These are phyloP conservation scores for Rhododendron simsii DNA, from an alignment of 148 eudicot species.

Conservation along the genomic window DNA sequence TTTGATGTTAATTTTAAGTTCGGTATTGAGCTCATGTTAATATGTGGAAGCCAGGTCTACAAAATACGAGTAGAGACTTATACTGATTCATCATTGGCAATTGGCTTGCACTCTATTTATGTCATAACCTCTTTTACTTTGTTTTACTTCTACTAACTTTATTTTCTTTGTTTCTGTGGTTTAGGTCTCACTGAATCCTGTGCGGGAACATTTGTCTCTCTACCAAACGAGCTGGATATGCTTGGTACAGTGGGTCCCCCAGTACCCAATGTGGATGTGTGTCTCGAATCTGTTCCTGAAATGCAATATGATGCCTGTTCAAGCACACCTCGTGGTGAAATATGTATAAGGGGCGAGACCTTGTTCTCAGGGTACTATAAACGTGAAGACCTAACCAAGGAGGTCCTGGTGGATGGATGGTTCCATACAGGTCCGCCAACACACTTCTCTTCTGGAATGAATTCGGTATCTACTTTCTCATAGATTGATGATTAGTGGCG, in stretches of 20 bases:
- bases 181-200: conserved; percentile 96
- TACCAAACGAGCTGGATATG: conserved; percentile 73
- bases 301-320: conserved; percentile 89
- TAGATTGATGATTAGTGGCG: background rate
- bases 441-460: background rate
- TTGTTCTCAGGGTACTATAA: conserved; percentile 88
- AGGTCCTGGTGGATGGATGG: conserved; percentile 95
- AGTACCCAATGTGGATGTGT: conserved; percentile 74
- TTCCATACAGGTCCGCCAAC: conserved; percentile 75
- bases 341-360: conserved; percentile 79
- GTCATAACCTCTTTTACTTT: background rate
- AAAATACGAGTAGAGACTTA: background rate
- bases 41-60: background rate
- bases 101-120: background rate
- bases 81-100: background rate
- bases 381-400: conserved; percentile 91
- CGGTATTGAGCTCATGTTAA: background rate
- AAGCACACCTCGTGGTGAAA: conserved; percentile 75
- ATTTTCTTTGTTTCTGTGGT: conserved; percentile 1
- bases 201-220: conserved; percentile 86
- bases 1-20: background rate
- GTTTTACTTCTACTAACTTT: background rate
- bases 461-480: background rate
- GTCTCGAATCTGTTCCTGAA: conserved; percentile 93
- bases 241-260: conserved; percentile 98